These are phyloP conservation scores for Dicorynia guianensis DNA, from an alignment of 306 rosid genomes.

Conservation along the genomic window DNA sequence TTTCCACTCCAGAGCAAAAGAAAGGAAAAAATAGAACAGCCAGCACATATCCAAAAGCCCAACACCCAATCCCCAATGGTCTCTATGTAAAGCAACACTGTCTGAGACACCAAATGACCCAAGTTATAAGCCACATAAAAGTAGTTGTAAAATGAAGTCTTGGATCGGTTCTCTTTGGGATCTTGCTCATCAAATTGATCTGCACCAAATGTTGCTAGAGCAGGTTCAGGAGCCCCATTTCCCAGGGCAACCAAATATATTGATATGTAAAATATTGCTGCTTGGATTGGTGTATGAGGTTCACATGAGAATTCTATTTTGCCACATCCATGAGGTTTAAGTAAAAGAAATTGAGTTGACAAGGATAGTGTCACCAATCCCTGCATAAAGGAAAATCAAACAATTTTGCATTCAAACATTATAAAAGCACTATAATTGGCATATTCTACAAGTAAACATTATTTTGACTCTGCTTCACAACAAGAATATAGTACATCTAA, in stretches of 20 bases:
- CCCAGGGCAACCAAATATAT: constrained; percentile 67
- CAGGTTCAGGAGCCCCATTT: constrained; percentile 70
- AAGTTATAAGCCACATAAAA: constrained; percentile 67
- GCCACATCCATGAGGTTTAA: constrained; percentile 65
- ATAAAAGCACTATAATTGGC: too few relatives aligned
- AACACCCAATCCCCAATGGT: constrained; percentile 63
- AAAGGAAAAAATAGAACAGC: constrained; percentile 43
- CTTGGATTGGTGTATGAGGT: constrained; percentile 47
- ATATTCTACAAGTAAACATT: too few relatives aligned
- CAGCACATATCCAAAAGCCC: constrained; percentile 61
- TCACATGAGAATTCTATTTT: constrained; percentile 58
- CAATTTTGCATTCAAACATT: background rate
- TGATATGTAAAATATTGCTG: constrained; percentile 57
- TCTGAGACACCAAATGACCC: constrained; percentile 63
- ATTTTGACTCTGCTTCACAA: too few relatives aligned
- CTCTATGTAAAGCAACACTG: constrained; percentile 58
- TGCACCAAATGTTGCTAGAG: constrained; percentile 64
- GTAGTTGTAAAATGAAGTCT: constrained; percentile 61
- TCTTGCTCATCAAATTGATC: constrained; percentile 70
- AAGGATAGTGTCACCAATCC: constrained; percentile 58
- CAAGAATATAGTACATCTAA: too few relatives aligned
- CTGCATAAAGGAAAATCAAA: constrained; percentile 41
- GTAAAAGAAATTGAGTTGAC: constrained; percentile 53
- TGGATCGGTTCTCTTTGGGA: constrained; percentile 51
- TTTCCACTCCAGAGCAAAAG: constrained; percentile 55